Conservation (phyloP, 2,329 filamentous ascomycete genomes). For the Alternaria burnsii region DNA sequence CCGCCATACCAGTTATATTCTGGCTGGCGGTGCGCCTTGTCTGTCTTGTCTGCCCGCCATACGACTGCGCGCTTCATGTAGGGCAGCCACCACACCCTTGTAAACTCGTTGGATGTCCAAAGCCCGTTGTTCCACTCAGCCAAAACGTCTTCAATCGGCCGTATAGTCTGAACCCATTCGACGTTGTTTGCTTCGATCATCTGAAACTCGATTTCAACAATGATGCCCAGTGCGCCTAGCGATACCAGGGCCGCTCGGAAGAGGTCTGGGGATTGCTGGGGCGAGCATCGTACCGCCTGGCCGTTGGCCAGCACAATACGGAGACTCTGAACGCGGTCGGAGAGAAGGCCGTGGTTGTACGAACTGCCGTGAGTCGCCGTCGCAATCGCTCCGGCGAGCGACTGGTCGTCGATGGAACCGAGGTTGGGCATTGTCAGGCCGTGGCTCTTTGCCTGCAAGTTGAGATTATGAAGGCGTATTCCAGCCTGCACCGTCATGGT, state of each 20-base stretch:
- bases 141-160: constrained; percentile 73
- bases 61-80: constrained; percentile 88
- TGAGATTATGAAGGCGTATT: constrained; percentile 80
- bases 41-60: constrained; percentile 85
- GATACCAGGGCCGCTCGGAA: constrained; percentile 90
- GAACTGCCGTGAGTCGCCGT: constrained; percentile 95
- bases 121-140: constrained; percentile 75
- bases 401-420: constrained; percentile 94
- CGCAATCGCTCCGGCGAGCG: constrained; percentile 87
- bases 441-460: constrained; percentile 74
- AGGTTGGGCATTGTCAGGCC: constrained; percentile 90
- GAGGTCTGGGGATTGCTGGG: constrained; percentile 74
- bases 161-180: constrained; percentile 82
- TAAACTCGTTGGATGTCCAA: constrained; percentile 88
- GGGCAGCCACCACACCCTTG: constrained; percentile 97
- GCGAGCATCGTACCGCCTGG: constrained; percentile 73
- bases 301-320: constrained; percentile 86
- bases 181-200: constrained; percentile 84
- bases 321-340: constrained; percentile 76
- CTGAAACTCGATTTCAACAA: constrained; percentile 87
- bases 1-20: constrained; percentile 81
- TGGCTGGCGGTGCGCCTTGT: constrained; percentile 67
- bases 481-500: constrained; percentile 85
- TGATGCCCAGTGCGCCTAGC: constrained; percentile 87
- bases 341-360: constrained; percentile 82